phyloP scores from a whole-genome alignment of 1,284 basidiomycete species.

The Spongiforma sp. region DNA sequence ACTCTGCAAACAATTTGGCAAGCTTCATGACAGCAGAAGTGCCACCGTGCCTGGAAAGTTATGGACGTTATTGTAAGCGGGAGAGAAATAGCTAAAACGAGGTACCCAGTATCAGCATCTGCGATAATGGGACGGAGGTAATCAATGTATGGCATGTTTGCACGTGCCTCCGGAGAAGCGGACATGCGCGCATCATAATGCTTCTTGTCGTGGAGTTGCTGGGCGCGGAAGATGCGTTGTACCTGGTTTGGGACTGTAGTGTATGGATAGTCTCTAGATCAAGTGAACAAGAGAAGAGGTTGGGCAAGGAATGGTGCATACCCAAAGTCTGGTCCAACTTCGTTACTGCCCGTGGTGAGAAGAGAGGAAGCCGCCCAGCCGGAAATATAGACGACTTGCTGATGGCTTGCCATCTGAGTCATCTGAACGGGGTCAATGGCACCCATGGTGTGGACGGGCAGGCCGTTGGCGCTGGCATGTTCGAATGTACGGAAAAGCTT shows the following conservation, averaged over 20 bases:
- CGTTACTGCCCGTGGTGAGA: constrained; percentile 90
- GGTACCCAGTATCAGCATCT: constrained; percentile 91
- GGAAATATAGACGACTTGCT: constrained; percentile 95
- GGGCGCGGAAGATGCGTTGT: constrained; percentile 84
- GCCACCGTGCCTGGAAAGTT: constrained; percentile 76
- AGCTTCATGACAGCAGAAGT: constrained; percentile 97
- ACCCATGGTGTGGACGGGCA: constrained; percentile 86
- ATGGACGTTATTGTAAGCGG: constrained; percentile 18
- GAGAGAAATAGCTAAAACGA: background rate
- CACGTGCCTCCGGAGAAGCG: constrained; percentile 64
- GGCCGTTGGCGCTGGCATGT: constrained; percentile 64
- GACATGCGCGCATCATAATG: constrained; percentile 86
- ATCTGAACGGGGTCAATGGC: constrained; percentile 93
- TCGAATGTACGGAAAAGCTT: constrained; percentile 78
- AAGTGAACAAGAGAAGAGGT: constrained; percentile 8
- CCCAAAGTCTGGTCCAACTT: constrained; percentile 99
- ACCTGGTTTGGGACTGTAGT: constrained; percentile 95
- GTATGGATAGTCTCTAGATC: constrained; percentile 84
- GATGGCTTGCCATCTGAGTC: constrained; percentile 96
- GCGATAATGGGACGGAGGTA: constrained; percentile 95
- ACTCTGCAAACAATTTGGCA: constrained; percentile 91
- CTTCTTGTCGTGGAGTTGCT: constrained; percentile 87
- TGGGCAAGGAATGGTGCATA: constrained; percentile 40
- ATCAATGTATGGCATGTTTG: constrained; percentile 79
- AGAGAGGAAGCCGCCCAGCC: constrained; percentile 93